Base-by-base conservation (phyloP, 116 monocot genomes). In the Cymodocea nodosa region DNA sequence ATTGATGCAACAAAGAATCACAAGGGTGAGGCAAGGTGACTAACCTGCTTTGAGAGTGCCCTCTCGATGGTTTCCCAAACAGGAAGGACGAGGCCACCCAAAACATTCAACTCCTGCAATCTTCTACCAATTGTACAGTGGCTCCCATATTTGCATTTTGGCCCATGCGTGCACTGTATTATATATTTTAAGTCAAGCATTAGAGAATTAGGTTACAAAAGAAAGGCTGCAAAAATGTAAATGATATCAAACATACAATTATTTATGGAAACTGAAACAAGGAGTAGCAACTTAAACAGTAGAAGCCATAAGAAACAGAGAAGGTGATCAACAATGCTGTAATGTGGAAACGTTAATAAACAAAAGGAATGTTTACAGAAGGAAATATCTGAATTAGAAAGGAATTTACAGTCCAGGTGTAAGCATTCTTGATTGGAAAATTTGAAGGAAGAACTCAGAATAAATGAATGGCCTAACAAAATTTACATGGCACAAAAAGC, bases 11-110 rank as follows among this genome's bases (percentile, higher is more conserved):
- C n/a, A 24, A 23, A 50, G 25, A 65, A 30, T 30, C 30, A 48
- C 10, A 39, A 20, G 4, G 20, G 55, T n/a, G 5, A 54, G 35
- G 13, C 14, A 17, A 5, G 36, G 18, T 5, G 22, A 62, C 35
- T 5, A 51, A 78, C 98, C 83, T 92, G 98, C 66, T 99, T 92
- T 62, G 88, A 71, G 8, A 99, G 81, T 9, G 98, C 92, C 70
- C 87, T 92, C 67, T 92, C 98, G 60, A 99, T 81, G 35, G 76
- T 84, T 66, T 84, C 79, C 98, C 98, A 99, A 13, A 99, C 81
- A 60, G 92, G 98, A 81, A 99, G 86, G 71, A 92, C 89, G 19
- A 99, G 80, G 10, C 98, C 98, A 68, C 98, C 92, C 63, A 99
- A 73, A 39, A 99, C 78, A 70, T 85, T 82, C 4, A 92, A 82